Evolutionary conservation across 805 yeast genomes (phyloP).

Genomic region (Phaffomyces antillensis): DNA sequence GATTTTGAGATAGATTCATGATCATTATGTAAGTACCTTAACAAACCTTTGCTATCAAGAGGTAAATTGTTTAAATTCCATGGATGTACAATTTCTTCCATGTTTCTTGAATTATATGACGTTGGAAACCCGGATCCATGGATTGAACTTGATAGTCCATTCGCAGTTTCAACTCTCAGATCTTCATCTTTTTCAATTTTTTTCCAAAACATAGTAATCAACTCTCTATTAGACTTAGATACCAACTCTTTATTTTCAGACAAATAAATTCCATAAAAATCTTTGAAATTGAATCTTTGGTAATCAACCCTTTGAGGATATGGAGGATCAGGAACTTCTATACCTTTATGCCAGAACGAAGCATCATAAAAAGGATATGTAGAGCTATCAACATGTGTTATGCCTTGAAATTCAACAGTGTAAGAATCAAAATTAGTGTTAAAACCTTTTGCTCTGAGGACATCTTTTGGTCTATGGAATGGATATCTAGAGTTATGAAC

Average conservation of each 20-base stretch:
- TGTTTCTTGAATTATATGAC: background rate
- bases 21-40: slow-evolving; percentile 38
- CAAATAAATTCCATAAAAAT: slow-evolving; percentile 51
- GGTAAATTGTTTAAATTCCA: slow-evolving; percentile 60
- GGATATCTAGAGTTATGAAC: slow-evolving; percentile 40
- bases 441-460: slow-evolving; percentile 44
- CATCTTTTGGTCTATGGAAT: slow-evolving; percentile 38
- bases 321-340: slow-evolving; percentile 32
- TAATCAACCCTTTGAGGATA: slow-evolving; percentile 31
- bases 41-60: slow-evolving; percentile 38
- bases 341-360: slow-evolving; percentile 35
- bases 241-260: slow-evolving; percentile 25
- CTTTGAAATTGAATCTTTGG: slow-evolving; percentile 46
- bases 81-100: slow-evolving; percentile 24
- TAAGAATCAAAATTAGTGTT: slow-evolving; percentile 40
- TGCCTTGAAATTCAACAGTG: slow-evolving; percentile 36
- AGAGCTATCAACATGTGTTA: slow-evolving; percentile 26
- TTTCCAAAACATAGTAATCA: slow-evolving; percentile 18
- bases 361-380: slow-evolving; percentile 37
- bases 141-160: slow-evolving; percentile 26
- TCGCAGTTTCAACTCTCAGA: slow-evolving; percentile 32
- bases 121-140: slow-evolving; percentile 35
- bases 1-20: slow-evolving; percentile 36
- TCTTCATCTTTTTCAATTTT: slow-evolving; percentile 25
- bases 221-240: slow-evolving; percentile 12